These are phyloP conservation scores for Xylogone sp. DNA, from an alignment of 2,329 filamentous ascomycete species.

Conservation along the genomic window DNA sequence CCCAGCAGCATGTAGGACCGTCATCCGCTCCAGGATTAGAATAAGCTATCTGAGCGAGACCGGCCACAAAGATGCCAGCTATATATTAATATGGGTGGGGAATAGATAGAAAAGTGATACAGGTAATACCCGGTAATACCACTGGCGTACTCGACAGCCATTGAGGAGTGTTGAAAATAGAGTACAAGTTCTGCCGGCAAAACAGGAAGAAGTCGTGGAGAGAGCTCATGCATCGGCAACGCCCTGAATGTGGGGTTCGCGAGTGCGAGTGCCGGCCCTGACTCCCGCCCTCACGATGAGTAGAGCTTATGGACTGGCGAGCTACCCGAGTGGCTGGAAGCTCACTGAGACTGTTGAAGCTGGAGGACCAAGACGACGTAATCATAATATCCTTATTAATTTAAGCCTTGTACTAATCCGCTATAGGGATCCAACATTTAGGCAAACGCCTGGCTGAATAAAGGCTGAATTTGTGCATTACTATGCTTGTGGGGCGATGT, in stretches of 20 bases:
- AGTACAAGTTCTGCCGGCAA: neutral
- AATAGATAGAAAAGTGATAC: neutral
- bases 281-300: neutral
- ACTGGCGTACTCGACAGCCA: neutral
- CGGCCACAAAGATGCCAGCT: neutral
- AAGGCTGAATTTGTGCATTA: no score
- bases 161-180: neutral
- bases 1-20: no score
- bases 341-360: no score
- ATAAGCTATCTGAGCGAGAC: no score
- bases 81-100: neutral
- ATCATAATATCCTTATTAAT: neutral
- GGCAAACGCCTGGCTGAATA: no score
- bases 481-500: no score
- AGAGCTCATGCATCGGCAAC: neutral
- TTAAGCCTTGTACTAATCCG: neutral
- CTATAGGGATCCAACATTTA: neutral
- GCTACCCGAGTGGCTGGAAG: neutral
- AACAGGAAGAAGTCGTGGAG: neutral
- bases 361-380: neutral
- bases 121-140: neutral
- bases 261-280: neutral
- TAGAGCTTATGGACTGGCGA: neutral
- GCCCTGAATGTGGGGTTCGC: neutral
- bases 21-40: no score